Conservation (phyloP, 2,329 filamentous ascomycete genomes). For the Fusarium sp. region DNA sequence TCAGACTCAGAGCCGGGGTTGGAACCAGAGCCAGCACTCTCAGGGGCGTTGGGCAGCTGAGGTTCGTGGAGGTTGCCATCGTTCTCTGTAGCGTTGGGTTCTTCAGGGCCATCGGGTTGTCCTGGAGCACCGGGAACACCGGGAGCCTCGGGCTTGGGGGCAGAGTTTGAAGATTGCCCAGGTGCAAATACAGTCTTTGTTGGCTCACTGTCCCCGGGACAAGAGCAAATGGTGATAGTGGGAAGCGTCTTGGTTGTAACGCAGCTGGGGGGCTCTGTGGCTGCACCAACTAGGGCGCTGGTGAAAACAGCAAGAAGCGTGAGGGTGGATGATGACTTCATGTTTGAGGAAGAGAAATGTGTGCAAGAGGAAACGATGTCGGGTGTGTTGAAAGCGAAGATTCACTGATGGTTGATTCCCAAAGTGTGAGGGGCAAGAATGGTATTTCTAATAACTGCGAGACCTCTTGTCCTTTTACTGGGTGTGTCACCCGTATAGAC, state of each 20-base stretch:
- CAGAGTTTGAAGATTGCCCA: not conserved
- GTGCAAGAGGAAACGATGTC: not conserved
- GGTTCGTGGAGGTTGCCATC: not conserved
- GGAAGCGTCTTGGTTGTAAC: not conserved
- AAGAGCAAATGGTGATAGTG: not conserved
- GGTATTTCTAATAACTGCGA: not conserved
- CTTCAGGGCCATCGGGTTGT: not conserved
- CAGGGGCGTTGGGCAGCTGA: not conserved
- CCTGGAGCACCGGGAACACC: not conserved
- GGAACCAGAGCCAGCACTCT: not conserved
- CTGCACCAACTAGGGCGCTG: not conserved
- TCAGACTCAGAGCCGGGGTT: not conserved
- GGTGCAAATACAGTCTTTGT: not conserved
- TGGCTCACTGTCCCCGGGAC: not conserved
- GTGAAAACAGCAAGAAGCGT: not conserved
- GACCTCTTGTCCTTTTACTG: not conserved
- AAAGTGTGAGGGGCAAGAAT: not conserved
- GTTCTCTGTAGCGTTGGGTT: not conserved
- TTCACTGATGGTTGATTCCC: not conserved
- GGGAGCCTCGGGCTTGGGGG: not conserved
- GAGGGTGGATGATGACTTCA: not conserved
- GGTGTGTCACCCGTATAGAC: not conserved
- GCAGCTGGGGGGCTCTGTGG: not conserved
- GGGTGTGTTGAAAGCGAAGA: not conserved
- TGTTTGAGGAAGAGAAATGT: not conserved